Percentiles rank a stretch among this genome's conserved stretches.
Evolutionary conservation across 192 early-diverging fungal genomes (phyloP).

Genomic region (Allomyces arbusculus): DNA sequence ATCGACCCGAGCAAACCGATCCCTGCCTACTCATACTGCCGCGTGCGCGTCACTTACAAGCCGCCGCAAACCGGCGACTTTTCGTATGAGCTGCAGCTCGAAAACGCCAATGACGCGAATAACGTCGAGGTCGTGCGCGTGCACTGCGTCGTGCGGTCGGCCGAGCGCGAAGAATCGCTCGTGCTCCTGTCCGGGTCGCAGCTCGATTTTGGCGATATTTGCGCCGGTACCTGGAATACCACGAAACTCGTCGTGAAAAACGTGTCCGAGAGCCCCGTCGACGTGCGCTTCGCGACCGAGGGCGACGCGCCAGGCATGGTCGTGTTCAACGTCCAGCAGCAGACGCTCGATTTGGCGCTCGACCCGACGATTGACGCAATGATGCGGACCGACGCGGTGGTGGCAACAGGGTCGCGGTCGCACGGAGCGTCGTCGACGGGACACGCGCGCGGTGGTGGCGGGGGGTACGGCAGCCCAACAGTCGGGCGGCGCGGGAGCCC

Average conservation of each 20-base stretch:
- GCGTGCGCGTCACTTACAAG: slow-evolving; percentile 65
- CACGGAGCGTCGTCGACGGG: not conserved
- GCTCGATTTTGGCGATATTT: slow-evolving; percentile 87
- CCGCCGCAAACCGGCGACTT: slow-evolving; percentile 80
- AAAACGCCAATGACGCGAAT: slow-evolving; percentile 70
- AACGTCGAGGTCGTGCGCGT: slow-evolving; percentile 63
- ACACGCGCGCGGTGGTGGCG: no score
- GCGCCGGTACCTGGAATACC: slow-evolving; percentile 67
- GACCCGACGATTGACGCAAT: not conserved
- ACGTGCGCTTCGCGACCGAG: slow-evolving; percentile 42
- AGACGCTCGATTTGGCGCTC: not conserved
- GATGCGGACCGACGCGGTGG: slow-evolving; percentile 3
- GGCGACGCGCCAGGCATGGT: not conserved
- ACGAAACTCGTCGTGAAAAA: slow-evolving; percentile 64
- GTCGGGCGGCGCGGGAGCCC: no score
- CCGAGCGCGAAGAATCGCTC: slow-evolving; percentile 46
- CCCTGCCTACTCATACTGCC: slow-evolving; percentile 38
- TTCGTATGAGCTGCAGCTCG: slow-evolving; percentile 66
- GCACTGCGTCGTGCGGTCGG: slow-evolving; percentile 59
- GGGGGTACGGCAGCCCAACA: no score
- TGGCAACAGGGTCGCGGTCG: slow-evolving; percentile 1
- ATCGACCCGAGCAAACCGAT: slow-evolving; percentile 32
- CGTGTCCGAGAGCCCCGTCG: slow-evolving; percentile 47
- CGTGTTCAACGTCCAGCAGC: not conserved
- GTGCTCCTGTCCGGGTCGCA: slow-evolving; percentile 40